phyloP scores from a whole-genome alignment of 768 basidiomycete genomes.

The Trametopsis cervina region DNA sequence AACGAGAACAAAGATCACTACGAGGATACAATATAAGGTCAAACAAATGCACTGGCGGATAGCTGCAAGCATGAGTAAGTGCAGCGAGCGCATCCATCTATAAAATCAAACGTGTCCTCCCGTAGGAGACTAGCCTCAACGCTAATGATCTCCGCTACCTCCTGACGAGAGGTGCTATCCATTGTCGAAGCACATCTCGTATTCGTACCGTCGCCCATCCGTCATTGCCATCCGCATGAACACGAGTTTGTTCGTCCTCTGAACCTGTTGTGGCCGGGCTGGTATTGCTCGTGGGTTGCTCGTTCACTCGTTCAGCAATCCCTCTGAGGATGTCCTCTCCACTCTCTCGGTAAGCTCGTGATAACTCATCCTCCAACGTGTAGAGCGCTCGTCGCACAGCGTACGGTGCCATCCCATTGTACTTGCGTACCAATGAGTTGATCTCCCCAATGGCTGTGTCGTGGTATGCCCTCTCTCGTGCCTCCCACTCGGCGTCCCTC shows the following conservation, averaged over 20 bases:
- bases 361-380: slow-evolving; percentile 49
- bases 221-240: neutral
- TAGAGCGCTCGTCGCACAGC: slow-evolving; percentile 64
- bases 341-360: slow-evolving; percentile 41
- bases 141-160: slow-evolving; percentile 2
- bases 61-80: no score
- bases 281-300: neutral
- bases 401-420: slow-evolving; percentile 77
- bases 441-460: slow-evolving; percentile 61
- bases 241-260: slow-evolving; percentile 5
- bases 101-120: no score
- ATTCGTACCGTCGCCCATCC: slow-evolving; percentile 5
- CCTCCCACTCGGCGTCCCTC: slow-evolving; percentile 67
- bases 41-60: no score
- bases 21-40: no score
- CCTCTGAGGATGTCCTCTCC: slow-evolving; percentile 45
- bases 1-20: no score
- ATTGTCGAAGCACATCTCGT: slow-evolving; percentile 10
- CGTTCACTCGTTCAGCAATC: slow-evolving; percentile 25
- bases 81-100: no score
- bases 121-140: no score
- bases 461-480: slow-evolving; percentile 60
- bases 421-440: slow-evolving; percentile 69
- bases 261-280: neutral
- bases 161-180: slow-evolving; percentile 4